Conservation (phyloP, 176 grass and related monocot species). For the Rhipidocladum racemiflorum region DNA sequence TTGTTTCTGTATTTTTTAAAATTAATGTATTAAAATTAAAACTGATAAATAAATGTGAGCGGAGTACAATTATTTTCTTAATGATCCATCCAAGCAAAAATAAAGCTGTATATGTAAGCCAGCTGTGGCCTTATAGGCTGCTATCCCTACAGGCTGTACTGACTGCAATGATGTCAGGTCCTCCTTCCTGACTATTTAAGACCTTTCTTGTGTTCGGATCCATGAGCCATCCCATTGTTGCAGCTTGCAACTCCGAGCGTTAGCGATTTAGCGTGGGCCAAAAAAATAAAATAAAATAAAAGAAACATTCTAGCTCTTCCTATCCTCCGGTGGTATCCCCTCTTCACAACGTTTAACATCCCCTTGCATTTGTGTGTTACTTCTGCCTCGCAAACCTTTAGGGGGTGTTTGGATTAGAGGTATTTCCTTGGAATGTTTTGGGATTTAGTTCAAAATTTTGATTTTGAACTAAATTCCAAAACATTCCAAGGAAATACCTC, state of each 20-base stretch:
- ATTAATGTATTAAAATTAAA: too few relatives aligned
- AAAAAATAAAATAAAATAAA: neutral
- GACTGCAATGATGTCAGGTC: conserved; percentile 47
- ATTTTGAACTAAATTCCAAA: too few relatives aligned
- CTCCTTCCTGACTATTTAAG: conserved; percentile 55
- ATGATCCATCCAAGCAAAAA: neutral
- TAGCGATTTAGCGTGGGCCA: neutral
- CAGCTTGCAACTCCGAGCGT: neutral
- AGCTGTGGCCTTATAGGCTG: neutral
- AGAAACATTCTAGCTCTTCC: neutral
- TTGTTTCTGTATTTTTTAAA: too few relatives aligned
- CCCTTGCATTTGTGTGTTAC: neutral
- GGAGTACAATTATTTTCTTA: neutral
- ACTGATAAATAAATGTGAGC: too few relatives aligned
- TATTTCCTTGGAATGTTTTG: too few relatives aligned
- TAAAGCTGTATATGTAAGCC: neutral
- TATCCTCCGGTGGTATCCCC: neutral
- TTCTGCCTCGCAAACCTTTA: neutral
- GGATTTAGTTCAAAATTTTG: too few relatives aligned
- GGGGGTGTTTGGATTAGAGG: too few relatives aligned
- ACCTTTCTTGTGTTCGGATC: conserved; percentile 25
- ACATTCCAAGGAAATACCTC: too few relatives aligned
- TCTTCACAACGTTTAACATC: neutral
- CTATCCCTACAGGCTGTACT: conserved; percentile 15
- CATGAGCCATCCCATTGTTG: conserved; percentile 15